Evolutionary conservation across 441 rosid species (phyloP).

Genomic region (Aleurites moluccanus): DNA sequence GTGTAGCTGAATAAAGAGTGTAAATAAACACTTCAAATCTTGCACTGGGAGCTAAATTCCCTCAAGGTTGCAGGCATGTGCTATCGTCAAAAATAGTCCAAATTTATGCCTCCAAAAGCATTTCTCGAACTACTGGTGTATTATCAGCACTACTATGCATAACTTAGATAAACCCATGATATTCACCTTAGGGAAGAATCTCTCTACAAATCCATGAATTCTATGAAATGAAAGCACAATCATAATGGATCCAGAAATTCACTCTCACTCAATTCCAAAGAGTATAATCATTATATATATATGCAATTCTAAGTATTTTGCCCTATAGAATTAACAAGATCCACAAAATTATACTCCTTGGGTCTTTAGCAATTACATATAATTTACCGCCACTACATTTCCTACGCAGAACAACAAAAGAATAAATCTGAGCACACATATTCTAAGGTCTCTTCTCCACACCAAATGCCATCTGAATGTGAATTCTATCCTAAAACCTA

Average conservation of each 20-base stretch:
- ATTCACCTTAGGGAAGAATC: too few species aligned
- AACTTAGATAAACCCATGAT: too few species aligned
- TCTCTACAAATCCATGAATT: not conserved
- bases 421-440: too few species aligned
- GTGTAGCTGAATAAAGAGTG: too few species aligned
- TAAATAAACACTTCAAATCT: too few species aligned
- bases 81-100: too few species aligned
- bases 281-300: not conserved
- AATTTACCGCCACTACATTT: not conserved
- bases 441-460: not conserved
- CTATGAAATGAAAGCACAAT: not conserved
- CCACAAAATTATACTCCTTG: not conserved
- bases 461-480: not conserved
- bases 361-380: not conserved
- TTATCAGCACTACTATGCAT: too few species aligned
- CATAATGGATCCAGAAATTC: not conserved
- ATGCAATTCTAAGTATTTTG: too few species aligned
- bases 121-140: too few species aligned
- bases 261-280: not conserved
- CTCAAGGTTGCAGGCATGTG: too few species aligned
- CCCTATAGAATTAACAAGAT: not conserved
- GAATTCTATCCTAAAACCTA: not conserved
- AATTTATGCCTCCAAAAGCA: too few species aligned
- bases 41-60: too few species aligned
- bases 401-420: not conserved